Conservation (phyloP, 768 basidiomycete genomes). For the Leucosporidium creatinivorum region DNA sequence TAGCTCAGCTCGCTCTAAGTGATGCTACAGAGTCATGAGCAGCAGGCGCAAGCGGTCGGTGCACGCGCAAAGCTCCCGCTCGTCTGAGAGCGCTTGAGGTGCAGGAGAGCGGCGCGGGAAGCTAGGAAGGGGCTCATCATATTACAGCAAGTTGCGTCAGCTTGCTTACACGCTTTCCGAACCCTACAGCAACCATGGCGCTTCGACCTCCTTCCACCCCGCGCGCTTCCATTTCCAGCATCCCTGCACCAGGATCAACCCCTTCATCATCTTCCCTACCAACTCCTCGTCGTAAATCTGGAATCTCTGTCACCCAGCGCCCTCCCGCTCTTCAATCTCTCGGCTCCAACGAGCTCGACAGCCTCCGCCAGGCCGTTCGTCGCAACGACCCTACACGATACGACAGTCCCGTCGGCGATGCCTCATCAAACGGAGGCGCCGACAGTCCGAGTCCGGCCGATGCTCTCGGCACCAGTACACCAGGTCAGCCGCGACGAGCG, state of each 20-base stretch:
- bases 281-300: conserved; percentile 20
- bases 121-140: no score
- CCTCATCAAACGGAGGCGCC: conserved; percentile 1
- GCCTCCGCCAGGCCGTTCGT: conserved; percentile 15
- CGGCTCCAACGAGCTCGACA: conserved; percentile 4
- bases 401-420: conserved; percentile 4
- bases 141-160: no score
- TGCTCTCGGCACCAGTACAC: background rate
- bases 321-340: background rate
- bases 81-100: no score
- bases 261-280: background rate
- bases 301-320: background rate
- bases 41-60: no score
- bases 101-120: no score
- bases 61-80: no score
- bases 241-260: conserved; percentile 9
- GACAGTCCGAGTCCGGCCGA: background rate
- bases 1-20: no score
- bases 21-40: no score
- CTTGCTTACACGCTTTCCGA: no score
- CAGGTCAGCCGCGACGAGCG: no score
- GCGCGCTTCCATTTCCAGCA: conserved; percentile 16
- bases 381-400: conserved; percentile 18
- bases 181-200: background rate
- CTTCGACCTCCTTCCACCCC: conserved; percentile 26